These are phyloP conservation scores for Nelumbo lutea DNA, from an alignment of 164 flowering plant species.

Conservation along the genomic window DNA sequence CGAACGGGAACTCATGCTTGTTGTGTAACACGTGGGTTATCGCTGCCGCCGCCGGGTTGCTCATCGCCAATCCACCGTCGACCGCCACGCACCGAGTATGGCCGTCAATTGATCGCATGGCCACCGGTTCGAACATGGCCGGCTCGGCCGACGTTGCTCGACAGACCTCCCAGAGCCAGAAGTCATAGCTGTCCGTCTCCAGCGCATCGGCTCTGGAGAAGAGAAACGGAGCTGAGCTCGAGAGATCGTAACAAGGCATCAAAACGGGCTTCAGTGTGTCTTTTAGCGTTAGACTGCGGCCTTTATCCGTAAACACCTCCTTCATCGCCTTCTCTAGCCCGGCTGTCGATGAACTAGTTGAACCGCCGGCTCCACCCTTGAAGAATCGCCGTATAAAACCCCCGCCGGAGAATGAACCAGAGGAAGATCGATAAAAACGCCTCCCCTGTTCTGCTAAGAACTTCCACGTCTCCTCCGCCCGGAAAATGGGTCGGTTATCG, in stretches of 20 bases:
- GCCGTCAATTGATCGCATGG: slow-evolving; percentile 66
- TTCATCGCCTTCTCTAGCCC: slow-evolving; percentile 56
- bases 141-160: slow-evolving; percentile 86
- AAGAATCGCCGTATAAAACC: slow-evolving; percentile 35
- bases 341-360: slow-evolving; percentile 24
- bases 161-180: slow-evolving; percentile 86
- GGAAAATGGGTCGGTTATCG: slow-evolving; percentile 47
- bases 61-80: slow-evolving; percentile 86
- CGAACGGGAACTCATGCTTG: slow-evolving; percentile 94
- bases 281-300: slow-evolving; percentile 52
- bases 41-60: slow-evolving; percentile 90
- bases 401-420: slow-evolving; percentile 13
- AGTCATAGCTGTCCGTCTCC: slow-evolving; percentile 77
- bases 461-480: slow-evolving; percentile 83
- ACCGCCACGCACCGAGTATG: slow-evolving; percentile 67
- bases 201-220: slow-evolving; percentile 93
- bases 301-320: slow-evolving; percentile 48
- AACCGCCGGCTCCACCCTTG: slow-evolving; percentile 14
- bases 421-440: slow-evolving; percentile 27
- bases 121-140: slow-evolving; percentile 53
- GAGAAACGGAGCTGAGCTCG: slow-evolving; percentile 83
- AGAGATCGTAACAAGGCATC: slow-evolving; percentile 87
- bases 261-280: slow-evolving; percentile 87
- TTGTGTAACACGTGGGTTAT: slow-evolving; percentile 97
- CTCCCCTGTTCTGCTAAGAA: slow-evolving; percentile 57